These are phyloP conservation scores for Sarocladium brachiariae DNA, from an alignment of 2,329 filamentous ascomycete species.

Conservation along the genomic window DNA sequence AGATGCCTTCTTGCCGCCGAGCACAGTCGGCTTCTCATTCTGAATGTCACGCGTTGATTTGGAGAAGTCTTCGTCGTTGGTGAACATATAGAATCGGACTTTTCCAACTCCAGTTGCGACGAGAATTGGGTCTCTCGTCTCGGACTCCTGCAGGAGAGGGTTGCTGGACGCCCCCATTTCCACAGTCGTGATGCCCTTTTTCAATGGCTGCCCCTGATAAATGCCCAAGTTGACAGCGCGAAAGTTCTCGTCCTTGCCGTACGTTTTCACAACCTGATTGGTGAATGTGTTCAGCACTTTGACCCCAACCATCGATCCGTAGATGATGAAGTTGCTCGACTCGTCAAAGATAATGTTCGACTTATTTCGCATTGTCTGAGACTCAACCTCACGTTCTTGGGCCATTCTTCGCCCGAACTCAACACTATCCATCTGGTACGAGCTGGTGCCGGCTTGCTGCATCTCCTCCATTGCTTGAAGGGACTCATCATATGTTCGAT, in stretches of 20 bases:
- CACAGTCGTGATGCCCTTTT: constrained; percentile 87
- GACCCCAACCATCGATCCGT: constrained; percentile 83
- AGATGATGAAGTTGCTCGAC: constrained; percentile 89
- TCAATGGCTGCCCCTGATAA: constrained; percentile 93
- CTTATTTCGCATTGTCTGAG: constrained; percentile 57
- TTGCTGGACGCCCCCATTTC: constrained; percentile 96
- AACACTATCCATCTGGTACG: constrained; percentile 76
- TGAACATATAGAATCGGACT: constrained; percentile 96
- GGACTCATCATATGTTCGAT: constrained; percentile 92
- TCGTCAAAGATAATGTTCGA: constrained; percentile 93
- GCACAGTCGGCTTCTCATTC: constrained; percentile 79
- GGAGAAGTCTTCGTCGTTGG: constrained; percentile 75
- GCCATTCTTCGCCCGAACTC: constrained; percentile 88
- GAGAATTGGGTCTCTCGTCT: constrained; percentile 83
- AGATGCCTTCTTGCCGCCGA: constrained; percentile 50
- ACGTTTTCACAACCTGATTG: constrained; percentile 84
- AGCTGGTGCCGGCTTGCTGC: constrained; percentile 85
- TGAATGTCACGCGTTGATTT: constrained; percentile 86
- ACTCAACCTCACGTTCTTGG: constrained; percentile 79
- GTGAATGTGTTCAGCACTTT: constrained; percentile 96
- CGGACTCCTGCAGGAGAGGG: constrained; percentile 85
- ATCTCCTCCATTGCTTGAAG: constrained; percentile 83
- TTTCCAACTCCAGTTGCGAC: constrained; percentile 79
- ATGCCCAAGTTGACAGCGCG: constrained; percentile 75
- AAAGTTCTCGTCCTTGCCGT: constrained; percentile 83